Evolutionary conservation across 2,329 filamentous ascomycete species (phyloP).

Genomic region (Trichophyton verrucosum): DNA sequence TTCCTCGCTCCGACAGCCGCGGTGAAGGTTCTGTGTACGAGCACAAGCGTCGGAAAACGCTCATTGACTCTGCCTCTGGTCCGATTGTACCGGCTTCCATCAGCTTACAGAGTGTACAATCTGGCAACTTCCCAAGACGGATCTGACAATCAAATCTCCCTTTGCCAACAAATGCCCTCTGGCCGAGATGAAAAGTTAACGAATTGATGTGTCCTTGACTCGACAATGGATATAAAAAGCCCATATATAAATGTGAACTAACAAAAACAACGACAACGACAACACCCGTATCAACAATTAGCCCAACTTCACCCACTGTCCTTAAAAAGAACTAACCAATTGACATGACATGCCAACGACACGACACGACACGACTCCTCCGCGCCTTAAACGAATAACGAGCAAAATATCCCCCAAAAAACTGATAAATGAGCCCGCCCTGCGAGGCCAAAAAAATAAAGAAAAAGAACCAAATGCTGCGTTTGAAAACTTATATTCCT

Average conservation of each 20-base stretch:
- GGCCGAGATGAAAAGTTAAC: neutral
- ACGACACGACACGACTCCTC: neutral
- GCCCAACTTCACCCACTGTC: neutral
- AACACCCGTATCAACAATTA: neutral
- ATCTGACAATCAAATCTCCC: neutral
- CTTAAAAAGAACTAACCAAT: neutral
- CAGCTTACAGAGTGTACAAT: constrained; percentile 33
- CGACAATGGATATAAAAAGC: neutral
- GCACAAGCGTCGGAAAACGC: constrained; percentile 68
- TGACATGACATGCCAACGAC: neutral
- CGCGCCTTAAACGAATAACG: neutral
- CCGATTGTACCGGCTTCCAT: constrained; percentile 9
- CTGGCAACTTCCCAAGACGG: constrained; percentile 13
- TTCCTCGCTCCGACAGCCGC: constrained; percentile 50
- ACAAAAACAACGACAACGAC: neutral
- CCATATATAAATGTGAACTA: neutral
- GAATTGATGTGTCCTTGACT: neutral
- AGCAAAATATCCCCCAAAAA: neutral
- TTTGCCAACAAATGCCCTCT: neutral
- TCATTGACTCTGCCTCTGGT: constrained; percentile 39
- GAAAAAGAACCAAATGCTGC: neutral
- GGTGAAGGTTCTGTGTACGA: constrained; percentile 47
- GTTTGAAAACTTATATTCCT: neutral
- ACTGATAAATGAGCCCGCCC: neutral
- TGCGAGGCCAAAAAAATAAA: neutral